These are phyloP conservation scores for Boletus subcaerulescens DNA, from an alignment of 768 basidiomycete species.

Conservation along the genomic window DNA sequence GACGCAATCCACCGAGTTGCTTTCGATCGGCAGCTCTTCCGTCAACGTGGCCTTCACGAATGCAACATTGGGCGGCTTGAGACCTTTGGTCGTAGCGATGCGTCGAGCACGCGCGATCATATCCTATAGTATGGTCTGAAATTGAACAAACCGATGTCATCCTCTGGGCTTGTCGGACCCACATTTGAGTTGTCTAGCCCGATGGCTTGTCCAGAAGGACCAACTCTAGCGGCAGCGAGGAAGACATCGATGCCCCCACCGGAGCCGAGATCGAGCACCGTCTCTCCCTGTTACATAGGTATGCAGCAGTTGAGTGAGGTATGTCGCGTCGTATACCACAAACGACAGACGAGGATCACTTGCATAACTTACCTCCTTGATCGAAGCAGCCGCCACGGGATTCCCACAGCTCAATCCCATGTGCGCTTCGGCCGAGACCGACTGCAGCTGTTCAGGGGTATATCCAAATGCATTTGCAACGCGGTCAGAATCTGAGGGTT, in stretches of 20 bases:
- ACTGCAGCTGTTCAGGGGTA: constrained; percentile 38
- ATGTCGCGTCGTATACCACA: no score
- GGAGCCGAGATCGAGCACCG: constrained; percentile 54
- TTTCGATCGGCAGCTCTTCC: constrained; percentile 45
- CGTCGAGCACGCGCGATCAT: constrained; percentile 48
- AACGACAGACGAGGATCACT: neutral
- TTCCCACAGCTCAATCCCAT: constrained; percentile 57
- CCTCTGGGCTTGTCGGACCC: constrained; percentile 3
- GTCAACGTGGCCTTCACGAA: constrained; percentile 45
- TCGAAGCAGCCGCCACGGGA: constrained; percentile 43
- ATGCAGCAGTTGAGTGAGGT: neutral
- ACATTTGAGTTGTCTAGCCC: constrained; percentile 54
- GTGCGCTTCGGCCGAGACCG: constrained; percentile 43
- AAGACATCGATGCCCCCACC: constrained; percentile 58
- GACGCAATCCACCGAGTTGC: constrained; percentile 51
- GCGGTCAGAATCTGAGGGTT: constrained; percentile 9
- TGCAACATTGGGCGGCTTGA: constrained; percentile 47
- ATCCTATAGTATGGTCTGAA: constrained; percentile 34
- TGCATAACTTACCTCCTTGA: constrained; percentile 39
- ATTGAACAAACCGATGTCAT: neutral
- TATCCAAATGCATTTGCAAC: constrained; percentile 46
- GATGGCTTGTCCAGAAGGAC: constrained; percentile 47
- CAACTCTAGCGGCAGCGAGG: constrained; percentile 49
- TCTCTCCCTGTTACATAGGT: constrained; percentile 45
- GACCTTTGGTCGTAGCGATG: constrained; percentile 39